Evolutionary conservation across 257 asterid species (phyloP), one percentile per base, ranked within the genome.

Genomic region (Avicennia marina): DNA sequence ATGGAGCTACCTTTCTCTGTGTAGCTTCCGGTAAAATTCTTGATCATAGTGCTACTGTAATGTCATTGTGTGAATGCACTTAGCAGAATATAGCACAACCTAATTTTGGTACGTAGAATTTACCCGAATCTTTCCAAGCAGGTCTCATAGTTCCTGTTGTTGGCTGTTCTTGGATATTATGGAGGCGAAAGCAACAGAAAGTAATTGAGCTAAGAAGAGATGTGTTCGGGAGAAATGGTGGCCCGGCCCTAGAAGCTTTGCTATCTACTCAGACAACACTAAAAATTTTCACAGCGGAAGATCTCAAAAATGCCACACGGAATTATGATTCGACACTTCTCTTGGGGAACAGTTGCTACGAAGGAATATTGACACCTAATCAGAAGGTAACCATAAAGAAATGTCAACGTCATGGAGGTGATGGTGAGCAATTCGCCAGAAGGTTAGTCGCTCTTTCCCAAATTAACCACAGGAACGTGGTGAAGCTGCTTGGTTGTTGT

Each of bases 401-500:
- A 5, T 65, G 59, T 40, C 25, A 18, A 12, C 38, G 45, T 21
- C 67, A 49, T 10, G 53, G 13, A 21, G 11, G 47, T 58, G 39
- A 49, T 12, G 17, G 36, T 15, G 62, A 42, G 42, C 54, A 20
- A 53, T 71, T 69, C 61, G 50, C 60, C 8, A 19, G 24, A 2
- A 63, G 56, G 29, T 34, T 73, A 12, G 56, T 56, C 54, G 11
- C 57, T 21, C 47, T 69, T 45, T 65, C 75, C 11, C 44, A 18
- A 32, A 38, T 60, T 29, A 24, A 13, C 26, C 79, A 74, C 22
- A 40, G 26, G 59, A 74, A 69, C 41, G 54, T 74, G 17, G 63
- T 65, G 33, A 60, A 24, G 66, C 62, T 68, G 58, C 53, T 68
- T 6, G 75, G 75, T 26, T 63, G 71, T 45, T 67, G 78, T 49